phyloP scores from a whole-genome alignment of 495 filamentous ascomycete genomes.

The Staphylotrichum tortipilum region DNA sequence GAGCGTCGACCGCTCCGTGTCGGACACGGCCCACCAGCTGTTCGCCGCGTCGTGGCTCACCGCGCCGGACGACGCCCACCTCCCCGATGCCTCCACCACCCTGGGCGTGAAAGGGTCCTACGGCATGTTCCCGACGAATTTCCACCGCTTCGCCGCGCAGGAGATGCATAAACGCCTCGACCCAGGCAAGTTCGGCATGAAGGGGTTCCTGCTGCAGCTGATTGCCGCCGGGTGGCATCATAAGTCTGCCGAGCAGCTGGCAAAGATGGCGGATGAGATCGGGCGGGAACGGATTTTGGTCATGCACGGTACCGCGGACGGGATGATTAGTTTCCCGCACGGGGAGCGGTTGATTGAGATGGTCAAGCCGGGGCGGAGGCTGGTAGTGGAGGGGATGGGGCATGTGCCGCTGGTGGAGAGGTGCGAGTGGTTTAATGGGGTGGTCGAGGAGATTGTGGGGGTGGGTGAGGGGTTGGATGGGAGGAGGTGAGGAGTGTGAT shows the following conservation, averaged over 20 bases:
- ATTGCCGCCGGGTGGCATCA: conserved; percentile 74
- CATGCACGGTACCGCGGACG: conserved; percentile 63
- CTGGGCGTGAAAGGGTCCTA: too few species aligned
- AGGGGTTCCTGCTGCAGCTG: conserved; percentile 66
- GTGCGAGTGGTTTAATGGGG: conserved; percentile 48
- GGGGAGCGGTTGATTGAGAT: conserved; percentile 48
- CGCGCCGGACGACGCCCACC: conserved; percentile 47
- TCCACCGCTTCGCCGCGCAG: conserved; percentile 68
- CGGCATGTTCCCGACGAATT: conserved; percentile 73
- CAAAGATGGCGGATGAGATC: conserved; percentile 52
- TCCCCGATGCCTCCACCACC: conserved; percentile 26
- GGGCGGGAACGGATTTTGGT: conserved; percentile 65
- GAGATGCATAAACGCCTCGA: conserved; percentile 60
- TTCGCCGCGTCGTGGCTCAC: conserved; percentile 55
- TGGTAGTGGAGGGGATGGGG: conserved; percentile 55
- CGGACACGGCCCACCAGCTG: conserved; percentile 45
- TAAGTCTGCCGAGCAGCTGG: conserved; percentile 57
- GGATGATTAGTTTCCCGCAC: conserved; percentile 64
- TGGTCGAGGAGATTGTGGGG: conserved; percentile 45
- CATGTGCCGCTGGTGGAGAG: conserved; percentile 62
- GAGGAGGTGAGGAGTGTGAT: conserved; percentile 3
- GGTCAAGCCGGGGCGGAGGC: conserved; percentile 38
- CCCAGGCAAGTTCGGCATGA: conserved; percentile 44
- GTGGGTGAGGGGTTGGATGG: conserved; percentile 31
- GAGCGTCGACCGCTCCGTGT: conserved; percentile 45